Base-by-base conservation (phyloP, 768 basidiomycete species). In the Sarcodon aspratus region DNA sequence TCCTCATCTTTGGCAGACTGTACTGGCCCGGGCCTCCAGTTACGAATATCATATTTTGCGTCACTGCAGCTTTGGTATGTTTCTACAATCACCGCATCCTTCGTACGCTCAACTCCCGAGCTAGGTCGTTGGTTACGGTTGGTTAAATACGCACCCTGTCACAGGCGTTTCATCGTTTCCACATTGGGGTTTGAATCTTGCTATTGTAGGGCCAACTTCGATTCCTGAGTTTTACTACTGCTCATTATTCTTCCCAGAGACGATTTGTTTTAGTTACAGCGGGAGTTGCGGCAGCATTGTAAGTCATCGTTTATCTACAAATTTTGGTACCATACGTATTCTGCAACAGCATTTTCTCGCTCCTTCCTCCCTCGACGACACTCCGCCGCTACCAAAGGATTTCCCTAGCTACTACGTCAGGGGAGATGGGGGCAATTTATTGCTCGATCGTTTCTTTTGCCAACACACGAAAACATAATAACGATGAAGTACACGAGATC, bases 261-360 rank as follows among this genome's bases (percentile, higher is more conserved):
- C 78, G 85, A 1, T 84, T 86, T 49, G 67, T 84, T 3, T 70
- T 85, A 7, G 89, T 92, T 1, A 66, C 75, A 1, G 69, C 69
- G 8, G 90, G 90, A 0, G 86, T 92, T 13, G 66, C 75, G 5
- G 82, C 82, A 11, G 90, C 90, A 2, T 89, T 85, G 87, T 83
- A 62, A 53, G 74, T 62, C 9, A 1, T 11, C 34, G 40, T 43
- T 58, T 33, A 60, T 57, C 33, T 52, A 56, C 7, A 48, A 54
- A 36, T 49, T 52, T 12, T 53, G 46, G 38, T 49, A 32, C 33
- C 17, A 47, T 17, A 45, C 35, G 38, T 44, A 21, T 9, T 34
- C 46, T 45, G 13, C 11, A 34, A 1, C 54, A 82, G 85, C 52
- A 61, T 85, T n/a, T 72, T 80, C 55, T 88, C 78, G 8, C 79